Percentiles rank a stretch among this genome's conserved stretches.
These are phyloP conservation scores for Triadica sebifera DNA, from an alignment of 345 rosid species.

Conservation along the genomic window DNA sequence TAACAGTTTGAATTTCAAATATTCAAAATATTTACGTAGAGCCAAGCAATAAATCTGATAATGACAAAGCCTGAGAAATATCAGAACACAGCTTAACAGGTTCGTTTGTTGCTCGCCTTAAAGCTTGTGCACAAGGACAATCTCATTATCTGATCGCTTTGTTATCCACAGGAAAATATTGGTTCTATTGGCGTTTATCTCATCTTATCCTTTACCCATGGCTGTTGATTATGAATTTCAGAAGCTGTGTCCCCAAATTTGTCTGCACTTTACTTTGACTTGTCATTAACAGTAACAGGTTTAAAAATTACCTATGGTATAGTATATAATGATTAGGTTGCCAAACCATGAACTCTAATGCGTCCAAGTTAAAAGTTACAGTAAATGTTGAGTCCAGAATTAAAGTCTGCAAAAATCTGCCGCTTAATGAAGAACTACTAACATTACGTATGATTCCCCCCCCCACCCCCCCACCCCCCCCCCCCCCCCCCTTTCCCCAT, in stretches of 20 bases:
- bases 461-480: too few relatives aligned
- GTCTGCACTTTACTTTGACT: background rate
- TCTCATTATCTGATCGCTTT: background rate
- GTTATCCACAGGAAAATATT: background rate
- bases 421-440: too few relatives aligned
- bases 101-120: too few relatives aligned
- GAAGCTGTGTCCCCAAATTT: background rate
- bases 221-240: background rate
- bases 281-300: background rate
- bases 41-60: slow-evolving; percentile 7
- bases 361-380: too few relatives aligned
- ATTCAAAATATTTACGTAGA: background rate
- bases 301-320: too few relatives aligned
- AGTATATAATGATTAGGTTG: too few relatives aligned
- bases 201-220: background rate
- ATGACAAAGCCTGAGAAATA: background rate
- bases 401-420: too few relatives aligned
- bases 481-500: too few relatives aligned
- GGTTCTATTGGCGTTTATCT: background rate
- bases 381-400: too few relatives aligned
- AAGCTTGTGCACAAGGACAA: background rate
- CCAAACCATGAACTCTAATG: too few relatives aligned
- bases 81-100: slow-evolving; percentile 7
- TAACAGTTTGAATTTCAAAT: slow-evolving; percentile 14
- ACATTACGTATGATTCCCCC: too few relatives aligned